Base-by-base conservation (phyloP, 139 green algal species). In the Haematococcus lacustris region DNA sequence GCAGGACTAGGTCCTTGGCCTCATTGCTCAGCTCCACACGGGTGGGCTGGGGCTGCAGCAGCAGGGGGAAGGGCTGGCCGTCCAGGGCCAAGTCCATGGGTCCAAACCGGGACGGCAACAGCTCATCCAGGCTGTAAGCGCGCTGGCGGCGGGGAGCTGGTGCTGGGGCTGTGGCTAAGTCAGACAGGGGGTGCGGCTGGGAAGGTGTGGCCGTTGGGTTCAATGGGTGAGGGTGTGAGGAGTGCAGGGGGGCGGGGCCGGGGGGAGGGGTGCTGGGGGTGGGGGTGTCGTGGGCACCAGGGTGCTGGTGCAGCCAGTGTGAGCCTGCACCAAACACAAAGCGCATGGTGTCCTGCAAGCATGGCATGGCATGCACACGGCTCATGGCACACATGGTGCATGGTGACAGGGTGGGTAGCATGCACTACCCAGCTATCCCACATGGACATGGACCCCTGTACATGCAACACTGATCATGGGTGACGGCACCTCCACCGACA, bases 41-140 rank as follows among this genome's bases (percentile, higher is more conserved):
- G 66, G 94, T 89, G 50, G 84, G 28, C 73, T 96, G 88, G 2
- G 60, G 84, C 66, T 90, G 73, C 40, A 94, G 81, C 64, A 96
- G 81, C 62, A 94, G 80, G 17, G 89, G 89, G 0, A 78, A 78
- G 0, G 66, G 60, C 71, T 74, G 62, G 6, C 47, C 67, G n/a
- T 79, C 75, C 71, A 63, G 66, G 3, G 32, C 51, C n/a, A 88
- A 67, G 76, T 96, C 91, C 3, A 77, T 40, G 0, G 91, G 91
- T 7, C 80, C 84, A 80, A 96, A 96, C 23, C 88, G 77, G 41
- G 82, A 76, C 1, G 90, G 90, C 76, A 94, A 80, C 65, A 94
- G 79, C 47, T 93, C 77, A 9, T 78, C 79, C 3, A 93, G 79
- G 1, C 70, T 80, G 65, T 76, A 89, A 13, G 6, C 21, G 23